Evolutionary conservation across 2,329 filamentous ascomycete species (phyloP).

Genomic region (Talaromyces pinophilus): DNA sequence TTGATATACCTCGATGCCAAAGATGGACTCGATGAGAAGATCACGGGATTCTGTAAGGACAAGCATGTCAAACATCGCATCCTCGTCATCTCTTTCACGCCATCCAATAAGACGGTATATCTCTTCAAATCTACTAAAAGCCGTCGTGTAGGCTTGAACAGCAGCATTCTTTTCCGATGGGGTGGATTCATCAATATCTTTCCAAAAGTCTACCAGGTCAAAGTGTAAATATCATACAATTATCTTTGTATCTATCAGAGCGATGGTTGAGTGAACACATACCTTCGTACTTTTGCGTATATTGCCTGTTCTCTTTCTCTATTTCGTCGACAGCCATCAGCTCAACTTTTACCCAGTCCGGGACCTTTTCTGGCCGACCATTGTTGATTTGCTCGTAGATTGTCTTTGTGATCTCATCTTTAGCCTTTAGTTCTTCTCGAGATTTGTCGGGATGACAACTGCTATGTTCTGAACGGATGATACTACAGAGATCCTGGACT

Average conservation of each 20-base stretch:
- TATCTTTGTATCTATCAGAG: not conserved
- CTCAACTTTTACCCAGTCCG: conserved; percentile 15
- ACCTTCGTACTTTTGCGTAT: conserved; percentile 16
- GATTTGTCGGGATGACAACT: not conserved
- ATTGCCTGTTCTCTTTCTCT: not conserved
- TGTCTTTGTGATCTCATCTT: not conserved
- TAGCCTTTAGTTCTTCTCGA: conserved; percentile 5
- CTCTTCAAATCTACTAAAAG: conserved; percentile 17
- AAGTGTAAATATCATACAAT: conserved; percentile 4
- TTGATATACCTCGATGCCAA: conserved; percentile 15
- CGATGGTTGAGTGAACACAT: not conserved
- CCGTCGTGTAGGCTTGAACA: conserved; percentile 8
- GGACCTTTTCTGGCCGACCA: not conserved
- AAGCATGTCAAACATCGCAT: not conserved
- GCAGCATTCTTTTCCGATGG: conserved; percentile 4
- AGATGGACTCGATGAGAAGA: conserved; percentile 20
- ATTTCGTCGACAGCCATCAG: conserved; percentile 13
- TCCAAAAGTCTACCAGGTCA: conserved; percentile 13
- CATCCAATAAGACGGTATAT: conserved; percentile 22
- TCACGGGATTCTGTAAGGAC: conserved; percentile 6
- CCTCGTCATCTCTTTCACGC: not conserved
- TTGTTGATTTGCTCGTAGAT: conserved; percentile 1
- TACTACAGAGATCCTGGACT: conserved; percentile 3
- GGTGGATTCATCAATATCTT: conserved; percentile 20
- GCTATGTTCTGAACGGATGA: conserved; percentile 2